Conservation (phyloP, 306 rosid genomes). For the Prunus davidiana region DNA sequence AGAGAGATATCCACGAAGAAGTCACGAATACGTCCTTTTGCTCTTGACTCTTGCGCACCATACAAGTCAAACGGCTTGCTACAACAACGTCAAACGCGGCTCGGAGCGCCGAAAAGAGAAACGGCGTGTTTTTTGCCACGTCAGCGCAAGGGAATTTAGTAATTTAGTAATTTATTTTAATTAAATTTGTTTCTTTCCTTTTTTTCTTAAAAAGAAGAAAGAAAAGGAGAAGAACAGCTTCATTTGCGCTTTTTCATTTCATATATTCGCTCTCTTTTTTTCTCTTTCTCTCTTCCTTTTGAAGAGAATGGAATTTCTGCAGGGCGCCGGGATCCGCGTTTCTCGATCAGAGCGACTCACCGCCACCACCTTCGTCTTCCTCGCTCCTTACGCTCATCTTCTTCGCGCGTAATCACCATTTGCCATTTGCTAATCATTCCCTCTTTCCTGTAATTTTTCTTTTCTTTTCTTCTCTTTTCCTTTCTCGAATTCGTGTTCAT, state of each 20-base stretch:
- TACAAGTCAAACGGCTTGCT: slow-evolving; percentile 17
- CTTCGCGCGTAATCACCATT: slow-evolving; percentile 37
- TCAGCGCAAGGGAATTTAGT: slow-evolving; percentile 20
- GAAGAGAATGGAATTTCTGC: slow-evolving; percentile 46
- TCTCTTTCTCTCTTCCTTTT: not conserved
- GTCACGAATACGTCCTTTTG: not conserved
- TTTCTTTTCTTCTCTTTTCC: not conserved
- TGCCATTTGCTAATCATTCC: slow-evolving; percentile 14
- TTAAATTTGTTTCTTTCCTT: not conserved
- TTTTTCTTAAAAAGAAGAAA: slow-evolving; percentile 1
- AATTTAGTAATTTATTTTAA: not conserved
- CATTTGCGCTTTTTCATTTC: slow-evolving; percentile 23
- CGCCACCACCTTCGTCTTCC: slow-evolving; percentile 23
- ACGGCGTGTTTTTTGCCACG: slow-evolving; percentile 37
- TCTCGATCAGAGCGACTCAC: slow-evolving; percentile 37
- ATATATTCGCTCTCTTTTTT: slow-evolving; percentile 1
- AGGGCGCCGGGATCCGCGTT: slow-evolving; percentile 62
- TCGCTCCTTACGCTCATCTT: slow-evolving; percentile 9
- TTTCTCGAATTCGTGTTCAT: not conserved
- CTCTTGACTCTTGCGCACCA: not conserved
- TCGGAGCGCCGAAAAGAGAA: slow-evolving; percentile 33
- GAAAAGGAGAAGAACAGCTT: slow-evolving; percentile 24
- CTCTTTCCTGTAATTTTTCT: slow-evolving; percentile 33
- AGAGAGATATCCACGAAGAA: not conserved
- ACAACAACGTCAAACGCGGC: slow-evolving; percentile 26